Evolutionary conservation across 2,329 filamentous ascomycete species (phyloP).

Genomic region (Cladophialophora immunda): DNA sequence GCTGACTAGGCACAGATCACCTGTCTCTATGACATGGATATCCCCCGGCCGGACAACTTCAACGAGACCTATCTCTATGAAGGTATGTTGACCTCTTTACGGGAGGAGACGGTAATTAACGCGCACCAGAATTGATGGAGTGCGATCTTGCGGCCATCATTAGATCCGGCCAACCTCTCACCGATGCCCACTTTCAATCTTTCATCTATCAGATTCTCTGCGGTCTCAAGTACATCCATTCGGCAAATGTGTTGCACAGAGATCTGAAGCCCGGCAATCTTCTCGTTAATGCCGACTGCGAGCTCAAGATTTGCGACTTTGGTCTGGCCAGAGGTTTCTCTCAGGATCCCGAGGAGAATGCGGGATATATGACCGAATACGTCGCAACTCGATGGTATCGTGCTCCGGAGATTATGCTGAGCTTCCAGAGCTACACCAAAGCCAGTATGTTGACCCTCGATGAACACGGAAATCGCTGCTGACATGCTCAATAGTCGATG

Average conservation of each 20-base stretch:
- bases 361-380: constrained; percentile 99
- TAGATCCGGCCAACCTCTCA: constrained; percentile 93
- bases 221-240: constrained; percentile 98
- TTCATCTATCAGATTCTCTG: constrained; percentile 99
- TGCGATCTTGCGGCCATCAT: constrained; percentile 98
- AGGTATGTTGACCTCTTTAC: constrained; percentile 65
- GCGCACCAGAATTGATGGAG: constrained; percentile 87
- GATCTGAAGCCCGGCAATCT: constrained; percentile 97
- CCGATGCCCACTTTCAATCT: constrained; percentile 98
- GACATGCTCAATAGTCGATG: constrained; percentile 73
- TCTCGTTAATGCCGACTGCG: constrained; percentile 97
- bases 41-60: constrained; percentile 95
- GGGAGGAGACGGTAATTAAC: constrained; percentile 15
- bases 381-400: constrained; percentile 99
- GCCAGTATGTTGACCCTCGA: constrained; percentile 76
- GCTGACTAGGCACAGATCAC: constrained; percentile 77
- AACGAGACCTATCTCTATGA: constrained; percentile 99
- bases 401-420: constrained; percentile 98
- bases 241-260: constrained; percentile 94
- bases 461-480: constrained; percentile 19
- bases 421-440: constrained; percentile 99
- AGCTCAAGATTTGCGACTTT: constrained; percentile 99
- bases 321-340: constrained; percentile 96
- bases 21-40: constrained; percentile 99
- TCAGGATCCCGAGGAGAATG: constrained; percentile 96